These are phyloP conservation scores for Penicillium maclennaniae DNA, from an alignment of 495 filamentous ascomycete genomes.

Conservation along the genomic window DNA sequence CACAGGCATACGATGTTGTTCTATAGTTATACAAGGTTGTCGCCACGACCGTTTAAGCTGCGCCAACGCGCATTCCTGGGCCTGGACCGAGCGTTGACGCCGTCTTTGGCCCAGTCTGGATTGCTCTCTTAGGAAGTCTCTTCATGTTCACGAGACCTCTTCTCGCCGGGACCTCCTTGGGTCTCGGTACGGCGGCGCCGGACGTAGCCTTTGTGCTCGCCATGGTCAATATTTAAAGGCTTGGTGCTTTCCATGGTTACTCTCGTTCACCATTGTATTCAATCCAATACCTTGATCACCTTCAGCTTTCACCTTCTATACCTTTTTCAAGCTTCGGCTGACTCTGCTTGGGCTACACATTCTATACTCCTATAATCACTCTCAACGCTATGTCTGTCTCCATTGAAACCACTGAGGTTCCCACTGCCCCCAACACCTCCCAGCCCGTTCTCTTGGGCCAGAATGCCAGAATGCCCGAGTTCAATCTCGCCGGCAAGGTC, in stretches of 20 bases:
- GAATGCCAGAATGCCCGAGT: constrained; percentile 62
- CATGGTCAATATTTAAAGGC: constrained; percentile 11
- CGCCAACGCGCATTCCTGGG: constrained; percentile 14
- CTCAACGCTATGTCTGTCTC: constrained; percentile 36
- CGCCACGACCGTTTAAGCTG: constrained; percentile 10
- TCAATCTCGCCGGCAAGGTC: constrained; percentile 72
- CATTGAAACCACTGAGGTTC: constrained; percentile 34
- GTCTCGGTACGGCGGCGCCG: background rate
- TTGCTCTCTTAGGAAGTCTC: constrained; percentile 8
- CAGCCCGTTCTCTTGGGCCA: constrained; percentile 33
- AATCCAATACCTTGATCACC: constrained; percentile 6
- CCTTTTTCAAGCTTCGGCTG: background rate
- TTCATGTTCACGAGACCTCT: constrained; percentile 23
- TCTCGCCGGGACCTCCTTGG: background rate
- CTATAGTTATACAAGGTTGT: background rate
- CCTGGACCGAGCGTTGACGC: constrained; percentile 2
- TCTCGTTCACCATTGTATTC: constrained; percentile 1
- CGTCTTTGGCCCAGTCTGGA: constrained; percentile 4
- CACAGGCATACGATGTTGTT: background rate
- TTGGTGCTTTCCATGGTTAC: background rate
- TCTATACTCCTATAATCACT: background rate
- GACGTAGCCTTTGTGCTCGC: background rate
- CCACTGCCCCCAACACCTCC: constrained; percentile 22
- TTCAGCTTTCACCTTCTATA: background rate
- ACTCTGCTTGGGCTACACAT: background rate